A percentile compares a stretch with the other conserved stretches of the same genome.
These are phyloP conservation scores for Fagopyrum tataricum DNA, from an alignment of 148 eudicot species.

Conservation along the genomic window DNA sequence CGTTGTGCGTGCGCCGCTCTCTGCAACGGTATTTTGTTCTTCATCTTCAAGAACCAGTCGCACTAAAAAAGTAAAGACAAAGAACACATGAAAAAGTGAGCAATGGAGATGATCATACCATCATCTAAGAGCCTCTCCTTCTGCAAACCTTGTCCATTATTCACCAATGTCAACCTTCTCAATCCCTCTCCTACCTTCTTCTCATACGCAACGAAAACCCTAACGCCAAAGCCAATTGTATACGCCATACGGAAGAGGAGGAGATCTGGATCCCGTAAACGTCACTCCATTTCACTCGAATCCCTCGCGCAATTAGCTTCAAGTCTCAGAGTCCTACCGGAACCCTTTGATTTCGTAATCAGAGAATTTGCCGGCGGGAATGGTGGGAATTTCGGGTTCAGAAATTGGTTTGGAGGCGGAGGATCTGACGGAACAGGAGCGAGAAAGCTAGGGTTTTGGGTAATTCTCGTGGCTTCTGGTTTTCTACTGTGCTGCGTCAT, in stretches of 20 bases:
- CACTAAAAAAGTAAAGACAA: not conserved
- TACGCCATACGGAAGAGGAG: constrained; percentile 33
- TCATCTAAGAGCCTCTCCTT: not conserved
- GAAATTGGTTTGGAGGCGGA: constrained; percentile 35
- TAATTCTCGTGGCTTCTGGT: constrained; percentile 27
- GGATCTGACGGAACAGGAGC: constrained; percentile 48
- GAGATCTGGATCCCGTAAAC: constrained; percentile 35
- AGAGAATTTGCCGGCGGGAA: constrained; percentile 48
- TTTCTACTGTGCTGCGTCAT: constrained; percentile 33
- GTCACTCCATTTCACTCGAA: constrained; percentile 30
- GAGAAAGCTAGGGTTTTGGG: constrained; percentile 40
- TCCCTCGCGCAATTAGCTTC: constrained; percentile 45
- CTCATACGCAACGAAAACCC: not conserved
- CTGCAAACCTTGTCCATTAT: not conserved
- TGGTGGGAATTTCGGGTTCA: constrained; percentile 41
- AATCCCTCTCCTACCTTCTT: not conserved
- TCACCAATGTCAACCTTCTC: constrained; percentile 10
- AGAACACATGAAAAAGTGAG: not conserved
- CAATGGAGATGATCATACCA: not conserved
- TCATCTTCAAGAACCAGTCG: constrained; percentile 1
- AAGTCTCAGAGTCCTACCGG: constrained; percentile 50
- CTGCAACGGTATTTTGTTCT: not conserved
- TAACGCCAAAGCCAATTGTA: not conserved
- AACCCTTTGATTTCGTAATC: constrained; percentile 45
- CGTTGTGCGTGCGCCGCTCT: not conserved